Percentiles rank a stretch among this genome's conserved stretches.
Evolutionary conservation across 306 rosid genomes (phyloP).

Genomic region (Sechiopsis laciniata): DNA sequence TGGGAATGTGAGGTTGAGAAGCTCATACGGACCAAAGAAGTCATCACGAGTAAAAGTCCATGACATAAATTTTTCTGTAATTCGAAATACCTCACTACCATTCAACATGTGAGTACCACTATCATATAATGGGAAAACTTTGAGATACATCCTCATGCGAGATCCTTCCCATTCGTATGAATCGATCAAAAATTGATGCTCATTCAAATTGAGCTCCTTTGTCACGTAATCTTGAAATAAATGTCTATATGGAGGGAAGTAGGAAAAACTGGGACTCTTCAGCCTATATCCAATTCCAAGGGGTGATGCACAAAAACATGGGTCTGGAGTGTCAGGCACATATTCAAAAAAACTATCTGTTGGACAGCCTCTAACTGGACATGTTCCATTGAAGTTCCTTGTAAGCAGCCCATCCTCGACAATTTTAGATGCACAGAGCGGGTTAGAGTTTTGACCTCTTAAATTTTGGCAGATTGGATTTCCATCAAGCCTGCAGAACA

Average conservation of each 20-base stretch:
- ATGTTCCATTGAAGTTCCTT: constrained; percentile 27
- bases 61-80: constrained; percentile 30
- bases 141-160: constrained; percentile 67
- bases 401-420: constrained; percentile 22
- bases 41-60: constrained; percentile 51
- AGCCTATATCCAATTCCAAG: constrained; percentile 69
- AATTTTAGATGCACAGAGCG: constrained; percentile 44
- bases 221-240: constrained; percentile 40
- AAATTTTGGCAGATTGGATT: constrained; percentile 68
- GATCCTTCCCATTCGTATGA: constrained; percentile 67
- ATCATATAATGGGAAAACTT: constrained; percentile 50
- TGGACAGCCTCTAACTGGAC: constrained; percentile 46
- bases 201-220: constrained; percentile 34
- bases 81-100: constrained; percentile 43
- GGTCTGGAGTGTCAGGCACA: constrained; percentile 39
- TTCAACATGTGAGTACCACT: constrained; percentile 31
- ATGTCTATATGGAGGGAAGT: constrained; percentile 48
- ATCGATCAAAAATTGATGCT: constrained; percentile 49
- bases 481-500: constrained; percentile 56
- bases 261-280: constrained; percentile 86
- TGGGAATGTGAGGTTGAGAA: constrained; percentile 54
- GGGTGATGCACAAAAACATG: constrained; percentile 77
- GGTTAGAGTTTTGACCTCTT: constrained; percentile 33
- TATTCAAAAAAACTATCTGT: constrained; percentile 49
- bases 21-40: constrained; percentile 84